Base-by-base conservation (phyloP, 2,329 filamentous ascomycete genomes). In the Chalara sp. region DNA sequence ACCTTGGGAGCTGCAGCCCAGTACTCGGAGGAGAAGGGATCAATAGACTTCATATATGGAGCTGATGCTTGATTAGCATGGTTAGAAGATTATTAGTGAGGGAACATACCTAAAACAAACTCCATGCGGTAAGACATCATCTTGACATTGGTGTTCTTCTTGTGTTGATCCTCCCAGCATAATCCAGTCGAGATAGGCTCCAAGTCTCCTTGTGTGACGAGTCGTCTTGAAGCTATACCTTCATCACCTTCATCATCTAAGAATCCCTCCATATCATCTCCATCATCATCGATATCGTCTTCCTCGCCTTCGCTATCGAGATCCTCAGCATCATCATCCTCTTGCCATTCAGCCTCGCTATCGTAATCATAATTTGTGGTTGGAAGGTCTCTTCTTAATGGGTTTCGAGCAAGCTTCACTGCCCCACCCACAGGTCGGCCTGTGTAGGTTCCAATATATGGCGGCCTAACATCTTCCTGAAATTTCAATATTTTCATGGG, bases 1-100 rank as follows among this genome's bases (percentile, higher is more conserved):
- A 46, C 32, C 6, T 50, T 44, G 21, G 49, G 29, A 10, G 42
- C 32, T 4, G 48, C 29, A 31, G 60, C 66, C 93, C 93, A 97
- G 67, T 97, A 97, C 0, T 73, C 68, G 0, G 81, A 81, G 0
- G 89, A 91, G 64, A 92, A 95, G 0, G 93, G 93, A 62, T 99
- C 84, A 56, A 99, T 92, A 6, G 83, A 70, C 37, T 76, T 69
- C 11, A 51, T 65, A 29, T 49, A 67, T 64, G 47, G 71, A 44
- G 60, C 62, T 65, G 44, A 6, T 46, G 21, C 32, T 39, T 53
- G n/a, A 11, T 53, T 53, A 55, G 50, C 32, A 53, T 46, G 30
- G 44, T 6, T 10, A 5, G 11, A 39, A 7, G 3, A 21, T 5
- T 21, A 33, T 6, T n/a, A 5, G 42, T 5, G 44, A 11, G 32